Evolutionary conservation across 805 yeast species (phyloP).

Genomic region (Citeromyces nyonsensis): DNA sequence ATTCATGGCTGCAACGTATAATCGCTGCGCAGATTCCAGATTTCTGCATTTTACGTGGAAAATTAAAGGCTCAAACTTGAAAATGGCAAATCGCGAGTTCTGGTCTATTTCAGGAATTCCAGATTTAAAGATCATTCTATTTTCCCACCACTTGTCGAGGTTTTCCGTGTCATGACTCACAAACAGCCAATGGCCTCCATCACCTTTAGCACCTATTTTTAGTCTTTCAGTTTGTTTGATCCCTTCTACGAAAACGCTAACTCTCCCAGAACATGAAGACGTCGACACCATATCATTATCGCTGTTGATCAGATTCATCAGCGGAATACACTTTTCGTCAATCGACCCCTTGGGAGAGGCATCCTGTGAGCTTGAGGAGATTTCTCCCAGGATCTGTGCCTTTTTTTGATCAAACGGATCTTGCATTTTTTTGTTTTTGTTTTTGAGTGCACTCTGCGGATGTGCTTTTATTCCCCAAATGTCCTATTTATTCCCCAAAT

Average conservation of each 20-base stretch:
- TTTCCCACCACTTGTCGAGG: slow-evolving; percentile 31
- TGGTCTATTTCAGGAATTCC: not conserved
- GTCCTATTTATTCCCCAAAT: too few species aligned
- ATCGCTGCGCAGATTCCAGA: slow-evolving; percentile 33
- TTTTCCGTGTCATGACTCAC: slow-evolving; percentile 50
- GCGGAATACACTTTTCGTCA: slow-evolving; percentile 60
- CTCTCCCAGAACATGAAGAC: slow-evolving; percentile 79
- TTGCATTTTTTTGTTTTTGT: slow-evolving; percentile 19
- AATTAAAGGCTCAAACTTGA: slow-evolving; percentile 76
- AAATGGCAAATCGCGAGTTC: slow-evolving; percentile 41
- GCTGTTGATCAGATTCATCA: slow-evolving; percentile 51
- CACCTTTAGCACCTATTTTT: slow-evolving; percentile 71
- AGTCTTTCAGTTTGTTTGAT: slow-evolving; percentile 18
- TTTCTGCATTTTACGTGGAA: slow-evolving; percentile 71
- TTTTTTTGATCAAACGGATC: slow-evolving; percentile 62
- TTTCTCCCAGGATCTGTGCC: slow-evolving; percentile 31
- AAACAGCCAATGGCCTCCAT: slow-evolving; percentile 73
- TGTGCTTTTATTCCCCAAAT: too few species aligned
- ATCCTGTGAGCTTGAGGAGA: slow-evolving; percentile 16
- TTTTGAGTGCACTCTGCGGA: too few species aligned
- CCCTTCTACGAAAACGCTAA: slow-evolving; percentile 74
- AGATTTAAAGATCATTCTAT: slow-evolving; percentile 10
- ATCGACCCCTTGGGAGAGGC: slow-evolving; percentile 77
- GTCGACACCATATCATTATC: slow-evolving; percentile 66
- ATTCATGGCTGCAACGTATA: slow-evolving; percentile 61